Conservation (phyloP, 495 filamentous ascomycete genomes). For the Neurospora sp. region DNA sequence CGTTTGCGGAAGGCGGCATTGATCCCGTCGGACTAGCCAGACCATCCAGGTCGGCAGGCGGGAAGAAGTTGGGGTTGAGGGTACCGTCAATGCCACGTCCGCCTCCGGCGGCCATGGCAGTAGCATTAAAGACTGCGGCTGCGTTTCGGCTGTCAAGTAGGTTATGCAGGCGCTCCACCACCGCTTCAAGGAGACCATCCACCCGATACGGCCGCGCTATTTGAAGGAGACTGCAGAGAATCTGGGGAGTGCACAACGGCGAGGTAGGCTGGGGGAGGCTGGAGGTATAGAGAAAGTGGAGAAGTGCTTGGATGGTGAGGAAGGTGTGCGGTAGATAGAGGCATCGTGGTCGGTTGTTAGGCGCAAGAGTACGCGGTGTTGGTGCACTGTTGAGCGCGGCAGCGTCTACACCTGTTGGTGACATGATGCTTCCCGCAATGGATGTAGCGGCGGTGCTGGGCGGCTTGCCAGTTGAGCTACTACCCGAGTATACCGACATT, state of each 20-base stretch:
- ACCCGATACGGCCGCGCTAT: conserved; percentile 87
- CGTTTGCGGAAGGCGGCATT: conserved; percentile 17
- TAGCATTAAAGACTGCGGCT: conserved; percentile 94
- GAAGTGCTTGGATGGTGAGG: conserved; percentile 74
- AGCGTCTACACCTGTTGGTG: conserved; percentile 22
- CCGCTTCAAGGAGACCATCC: conserved; percentile 83
- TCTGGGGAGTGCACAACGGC: conserved; percentile 84
- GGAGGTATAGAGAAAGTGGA: conserved; percentile 90
- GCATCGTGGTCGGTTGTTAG: conserved; percentile 67
- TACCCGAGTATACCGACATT: conserved; percentile 45
- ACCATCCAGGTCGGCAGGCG: conserved; percentile 15
- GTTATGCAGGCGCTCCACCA: conserved; percentile 82
- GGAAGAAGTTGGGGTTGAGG: conserved; percentile 40
- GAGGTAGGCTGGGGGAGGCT: conserved; percentile 65
- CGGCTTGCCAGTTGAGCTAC: conserved; percentile 29
- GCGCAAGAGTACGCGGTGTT: conserved; percentile 46
- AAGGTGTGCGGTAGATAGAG: conserved; percentile 89
- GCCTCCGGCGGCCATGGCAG: conserved; percentile 94
- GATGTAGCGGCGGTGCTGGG: conserved; percentile 27
- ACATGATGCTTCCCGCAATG: conserved; percentile 20
- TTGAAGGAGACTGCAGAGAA: conserved; percentile 89
- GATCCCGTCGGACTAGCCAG: conserved; percentile 14
- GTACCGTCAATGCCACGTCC: conserved; percentile 57
- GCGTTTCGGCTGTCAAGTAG: conserved; percentile 88
- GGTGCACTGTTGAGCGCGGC: conserved; percentile 36